phyloP scores from a whole-genome alignment of 805 yeast species.

The Priceomyces fermenticarens region DNA sequence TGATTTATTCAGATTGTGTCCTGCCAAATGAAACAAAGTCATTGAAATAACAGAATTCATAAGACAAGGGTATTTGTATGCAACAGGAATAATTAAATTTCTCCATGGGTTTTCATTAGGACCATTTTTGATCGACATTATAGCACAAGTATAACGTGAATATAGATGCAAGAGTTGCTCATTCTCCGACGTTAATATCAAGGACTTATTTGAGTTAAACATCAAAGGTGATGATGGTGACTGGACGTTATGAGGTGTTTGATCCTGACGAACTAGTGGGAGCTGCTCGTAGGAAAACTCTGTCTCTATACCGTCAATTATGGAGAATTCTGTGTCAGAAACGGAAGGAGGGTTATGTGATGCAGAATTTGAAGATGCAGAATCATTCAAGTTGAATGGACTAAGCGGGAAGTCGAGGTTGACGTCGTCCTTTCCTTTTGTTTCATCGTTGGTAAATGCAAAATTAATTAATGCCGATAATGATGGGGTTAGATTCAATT shows the following conservation, averaged over 20 bases:
- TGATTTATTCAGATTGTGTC: conserved; percentile 35
- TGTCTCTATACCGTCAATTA: not conserved
- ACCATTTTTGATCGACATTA: conserved; percentile 64
- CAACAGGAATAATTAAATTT: conserved; percentile 52
- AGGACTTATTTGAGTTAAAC: conserved; percentile 4
- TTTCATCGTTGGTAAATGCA: conserved; percentile 28
- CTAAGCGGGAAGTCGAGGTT: conserved; percentile 25
- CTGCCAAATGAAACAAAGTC: conserved; percentile 57
- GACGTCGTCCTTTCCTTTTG: conserved; percentile 7
- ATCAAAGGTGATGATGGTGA: not conserved
- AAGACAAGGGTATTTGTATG: conserved; percentile 52
- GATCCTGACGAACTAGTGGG: not conserved
- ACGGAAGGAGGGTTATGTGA: not conserved
- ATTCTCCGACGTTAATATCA: conserved; percentile 27
- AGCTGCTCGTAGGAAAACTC: not conserved
- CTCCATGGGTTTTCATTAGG: conserved; percentile 70
- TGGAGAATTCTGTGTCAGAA: not conserved
- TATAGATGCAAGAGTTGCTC: conserved; percentile 35
- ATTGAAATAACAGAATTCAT: conserved; percentile 64
- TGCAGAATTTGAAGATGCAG: not conserved
- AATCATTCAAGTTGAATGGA: conserved; percentile 16
- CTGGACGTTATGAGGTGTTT: not conserved
- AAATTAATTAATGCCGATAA: conserved; percentile 35
- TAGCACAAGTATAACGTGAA: conserved; percentile 35
- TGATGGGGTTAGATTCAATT: conserved; percentile 33